phyloP scores from a whole-genome alignment of 2,329 filamentous ascomycete genomes.

The Apiospora saccharicola region DNA sequence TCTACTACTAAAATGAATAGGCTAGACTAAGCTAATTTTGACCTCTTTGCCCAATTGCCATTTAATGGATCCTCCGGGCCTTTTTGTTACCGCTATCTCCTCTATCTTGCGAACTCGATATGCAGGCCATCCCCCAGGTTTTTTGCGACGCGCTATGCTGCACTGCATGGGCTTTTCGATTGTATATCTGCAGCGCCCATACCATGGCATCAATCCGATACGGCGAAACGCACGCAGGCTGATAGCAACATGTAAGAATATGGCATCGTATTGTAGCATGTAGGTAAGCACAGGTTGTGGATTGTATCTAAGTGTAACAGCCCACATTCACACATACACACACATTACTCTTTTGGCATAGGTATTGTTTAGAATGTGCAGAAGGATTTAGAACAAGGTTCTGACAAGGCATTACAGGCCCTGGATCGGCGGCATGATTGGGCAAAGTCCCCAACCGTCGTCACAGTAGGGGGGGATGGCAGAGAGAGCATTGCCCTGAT shows the following conservation, averaged over 20 bases:
- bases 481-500: not conserved
- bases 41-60: constrained; percentile 5
- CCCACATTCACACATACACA: not conserved
- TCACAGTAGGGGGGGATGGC: not conserved
- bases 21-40: not conserved
- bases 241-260: not conserved
- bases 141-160: not conserved
- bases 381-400: constrained; percentile 2
- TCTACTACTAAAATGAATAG: no score
- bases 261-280: not conserved
- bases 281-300: no score
- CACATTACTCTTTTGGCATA: not conserved
- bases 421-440: not conserved
- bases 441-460: not conserved
- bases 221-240: not conserved
- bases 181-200: not conserved
- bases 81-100: not conserved
- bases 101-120: not conserved
- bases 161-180: not conserved
- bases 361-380: not conserved
- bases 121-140: not conserved
- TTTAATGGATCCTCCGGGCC: not conserved
- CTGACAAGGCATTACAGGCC: not conserved
- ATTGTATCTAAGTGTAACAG: no score
- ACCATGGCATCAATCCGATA: not conserved